Base-by-base conservation (phyloP, 1,284 basidiomycete genomes). In the Amylostereum areolatum region DNA sequence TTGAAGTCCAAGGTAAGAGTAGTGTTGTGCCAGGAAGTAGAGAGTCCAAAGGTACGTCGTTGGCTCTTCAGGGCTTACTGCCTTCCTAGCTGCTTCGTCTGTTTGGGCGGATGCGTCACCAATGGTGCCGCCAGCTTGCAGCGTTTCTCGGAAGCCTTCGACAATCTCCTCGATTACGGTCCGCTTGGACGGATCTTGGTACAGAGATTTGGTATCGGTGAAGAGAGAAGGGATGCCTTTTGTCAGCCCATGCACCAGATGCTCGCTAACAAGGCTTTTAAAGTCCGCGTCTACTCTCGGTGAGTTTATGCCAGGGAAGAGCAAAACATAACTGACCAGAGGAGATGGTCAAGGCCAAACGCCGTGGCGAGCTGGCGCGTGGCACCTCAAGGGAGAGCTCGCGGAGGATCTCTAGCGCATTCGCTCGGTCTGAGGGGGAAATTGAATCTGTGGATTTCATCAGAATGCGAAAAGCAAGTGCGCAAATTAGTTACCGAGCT, bases 191-290 rank as follows among this genome's bases (percentile, higher is more conserved):
- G 74, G 59, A 52, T 87, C 75, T 5, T 57, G 53, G 63, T 97
- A 97, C 2, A 99, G 78, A 0, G 85, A 73, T 65, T 98, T 98
- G 65, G 99, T 64, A 66, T 98, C 95, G 28, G 88, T 85, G 62
- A 98, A 99, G 5, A 99, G 75, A 2, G 94, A 97, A 2, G 97
- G 97, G 30, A 99, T 78, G 52, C 95, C 96, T 59, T 92, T 92
- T 49, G 78, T 77, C 11, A 99, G 71, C 6, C 83, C 89, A 2
- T 73, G 71, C 18, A 79, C 66, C 45, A 98, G 68, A 66, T 99
- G 98, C 2, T 76, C 69, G 47, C 77, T 74, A 2, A 80, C 82
- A 18, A 89, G 76, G 27, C 74, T 65, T 46, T 72, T 75, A 72
- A 99, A 98, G 12, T 70, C 69, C 9, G 80, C 74, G 10, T 78